Evolutionary conservation across 73 alveolate genomes (phyloP).

Genomic region (Loxodes magnus): DNA sequence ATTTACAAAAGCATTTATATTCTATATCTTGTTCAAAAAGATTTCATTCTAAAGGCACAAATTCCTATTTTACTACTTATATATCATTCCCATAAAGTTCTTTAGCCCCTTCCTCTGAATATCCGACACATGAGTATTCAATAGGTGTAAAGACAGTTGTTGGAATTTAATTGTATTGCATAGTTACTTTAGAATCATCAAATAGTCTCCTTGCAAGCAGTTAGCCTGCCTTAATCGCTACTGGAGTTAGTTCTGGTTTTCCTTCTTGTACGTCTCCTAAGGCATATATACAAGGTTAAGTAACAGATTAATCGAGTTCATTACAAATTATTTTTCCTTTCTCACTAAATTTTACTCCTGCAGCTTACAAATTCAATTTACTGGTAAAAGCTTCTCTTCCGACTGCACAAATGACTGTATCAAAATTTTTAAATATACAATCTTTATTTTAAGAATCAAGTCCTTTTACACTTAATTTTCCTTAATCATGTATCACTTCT

Average conservation of each 20-base stretch:
- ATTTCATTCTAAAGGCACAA: constrained; percentile 92
- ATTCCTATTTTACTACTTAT: constrained; percentile 70
- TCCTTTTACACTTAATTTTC: constrained; percentile 45
- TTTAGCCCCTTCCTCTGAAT: constrained; percentile 77
- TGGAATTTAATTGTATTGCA: constrained; percentile 90
- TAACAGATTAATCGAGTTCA: constrained; percentile 75
- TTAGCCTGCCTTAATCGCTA: constrained; percentile 97
- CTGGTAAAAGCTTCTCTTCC: constrained; percentile 85
- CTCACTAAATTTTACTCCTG: constrained; percentile 68
- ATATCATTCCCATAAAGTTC: constrained; percentile 66
- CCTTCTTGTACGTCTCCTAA: constrained; percentile 95
- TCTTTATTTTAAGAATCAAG: constrained; percentile 51
- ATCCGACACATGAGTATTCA: constrained; percentile 94
- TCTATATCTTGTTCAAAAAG: constrained; percentile 60
- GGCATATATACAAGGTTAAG: constrained; percentile 84
- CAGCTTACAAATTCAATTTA: constrained; percentile 56
- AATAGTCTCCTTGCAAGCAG: constrained; percentile 83
- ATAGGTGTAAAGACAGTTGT: constrained; percentile 97
- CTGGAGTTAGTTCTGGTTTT: constrained; percentile 95
- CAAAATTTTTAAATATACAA: constrained; percentile 57
- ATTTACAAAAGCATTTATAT: constrained; percentile 65
- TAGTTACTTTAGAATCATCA: constrained; percentile 57
- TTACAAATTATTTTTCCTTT: constrained; percentile 68
- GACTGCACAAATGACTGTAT: constrained; percentile 84
- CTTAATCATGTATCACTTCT: constrained; percentile 53